Evolutionary conservation across 2,329 filamentous ascomycete genomes (phyloP).

Genomic region (Sporothrix pallida): DNA sequence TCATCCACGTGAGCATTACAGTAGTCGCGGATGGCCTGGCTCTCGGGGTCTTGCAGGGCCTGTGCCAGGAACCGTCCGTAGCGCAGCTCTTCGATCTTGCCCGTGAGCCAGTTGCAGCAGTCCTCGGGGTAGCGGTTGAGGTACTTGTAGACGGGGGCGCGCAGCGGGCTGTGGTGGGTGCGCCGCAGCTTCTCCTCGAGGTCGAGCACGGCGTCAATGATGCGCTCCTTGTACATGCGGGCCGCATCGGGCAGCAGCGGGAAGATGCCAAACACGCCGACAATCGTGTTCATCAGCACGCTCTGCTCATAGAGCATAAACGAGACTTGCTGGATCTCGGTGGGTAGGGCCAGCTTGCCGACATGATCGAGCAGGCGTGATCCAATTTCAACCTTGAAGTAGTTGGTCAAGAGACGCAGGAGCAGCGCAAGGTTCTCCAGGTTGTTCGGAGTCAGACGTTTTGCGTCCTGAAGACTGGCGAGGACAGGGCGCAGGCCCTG

Average conservation of each 20-base stretch:
- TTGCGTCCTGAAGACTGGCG: slow-evolving; percentile 92
- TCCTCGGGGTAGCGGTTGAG: slow-evolving; percentile 92
- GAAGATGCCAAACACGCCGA: slow-evolving; percentile 95
- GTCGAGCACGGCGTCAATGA: slow-evolving; percentile 89
- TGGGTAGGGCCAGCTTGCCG: slow-evolving; percentile 83
- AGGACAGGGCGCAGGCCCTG: slow-evolving; percentile 93
- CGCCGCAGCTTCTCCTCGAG: slow-evolving; percentile 83
- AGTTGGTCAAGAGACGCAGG: slow-evolving; percentile 89
- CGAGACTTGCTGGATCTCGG: slow-evolving; percentile 82
- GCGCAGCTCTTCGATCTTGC: slow-evolving; percentile 79
- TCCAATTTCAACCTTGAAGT: slow-evolving; percentile 99
- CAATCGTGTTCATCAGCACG: slow-evolving; percentile 89
- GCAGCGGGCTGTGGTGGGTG: slow-evolving; percentile 90
- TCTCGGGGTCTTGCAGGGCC: slow-evolving; percentile 76
- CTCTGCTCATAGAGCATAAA: slow-evolving; percentile 96
- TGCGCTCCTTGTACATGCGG: slow-evolving; percentile 84
- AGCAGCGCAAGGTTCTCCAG: slow-evolving; percentile 90
- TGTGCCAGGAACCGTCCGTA: slow-evolving; percentile 93
- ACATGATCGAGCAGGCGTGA: slow-evolving; percentile 91
- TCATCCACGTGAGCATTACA: slow-evolving; percentile 75
- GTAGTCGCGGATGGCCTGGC: slow-evolving; percentile 73
- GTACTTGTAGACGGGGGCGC: slow-evolving; percentile 87
- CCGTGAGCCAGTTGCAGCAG: slow-evolving; percentile 79
- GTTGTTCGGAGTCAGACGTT: slow-evolving; percentile 84
- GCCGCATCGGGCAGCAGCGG: slow-evolving; percentile 92